phyloP scores from a whole-genome alignment of 768 basidiomycete genomes.

The Termitomyces heimii region DNA sequence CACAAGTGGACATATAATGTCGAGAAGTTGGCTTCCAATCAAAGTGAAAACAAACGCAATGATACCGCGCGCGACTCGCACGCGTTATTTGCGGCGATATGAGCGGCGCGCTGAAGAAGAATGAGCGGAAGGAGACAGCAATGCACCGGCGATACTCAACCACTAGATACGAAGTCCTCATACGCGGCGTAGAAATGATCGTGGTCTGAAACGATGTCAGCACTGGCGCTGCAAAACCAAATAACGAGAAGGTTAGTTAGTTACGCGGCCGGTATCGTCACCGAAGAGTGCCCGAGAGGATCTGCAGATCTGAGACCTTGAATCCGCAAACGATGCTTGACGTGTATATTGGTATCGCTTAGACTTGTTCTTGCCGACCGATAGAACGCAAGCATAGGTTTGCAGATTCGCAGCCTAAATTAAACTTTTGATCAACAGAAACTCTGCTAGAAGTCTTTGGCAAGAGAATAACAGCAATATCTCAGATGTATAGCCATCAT shows the following conservation, averaged over 20 bases:
- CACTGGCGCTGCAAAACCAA: conserved; percentile 3
- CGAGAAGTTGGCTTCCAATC: conserved; percentile 5
- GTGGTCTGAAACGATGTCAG: background rate
- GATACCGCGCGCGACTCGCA: background rate
- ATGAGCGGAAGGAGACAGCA: background rate
- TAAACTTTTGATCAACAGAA: background rate
- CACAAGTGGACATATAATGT: conserved; percentile 11
- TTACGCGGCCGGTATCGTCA: background rate
- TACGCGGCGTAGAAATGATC: too few species aligned
- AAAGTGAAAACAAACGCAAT: background rate
- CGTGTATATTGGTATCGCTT: background rate
- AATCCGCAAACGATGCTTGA: background rate
- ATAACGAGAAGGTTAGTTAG: background rate
- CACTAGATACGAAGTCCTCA: background rate
- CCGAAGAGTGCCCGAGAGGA: background rate
- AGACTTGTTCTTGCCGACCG: background rate
- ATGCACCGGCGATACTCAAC: background rate
- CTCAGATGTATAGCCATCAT: background rate
- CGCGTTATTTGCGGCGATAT: conserved; percentile 1
- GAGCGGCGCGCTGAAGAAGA: background rate
- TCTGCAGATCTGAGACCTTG: background rate
- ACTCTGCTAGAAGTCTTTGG: background rate
- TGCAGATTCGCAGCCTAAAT: background rate
- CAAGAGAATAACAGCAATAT: background rate
- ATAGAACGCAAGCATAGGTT: background rate